Base-by-base conservation (phyloP, 257 asterid species). In the Gentiana macrophylla region DNA sequence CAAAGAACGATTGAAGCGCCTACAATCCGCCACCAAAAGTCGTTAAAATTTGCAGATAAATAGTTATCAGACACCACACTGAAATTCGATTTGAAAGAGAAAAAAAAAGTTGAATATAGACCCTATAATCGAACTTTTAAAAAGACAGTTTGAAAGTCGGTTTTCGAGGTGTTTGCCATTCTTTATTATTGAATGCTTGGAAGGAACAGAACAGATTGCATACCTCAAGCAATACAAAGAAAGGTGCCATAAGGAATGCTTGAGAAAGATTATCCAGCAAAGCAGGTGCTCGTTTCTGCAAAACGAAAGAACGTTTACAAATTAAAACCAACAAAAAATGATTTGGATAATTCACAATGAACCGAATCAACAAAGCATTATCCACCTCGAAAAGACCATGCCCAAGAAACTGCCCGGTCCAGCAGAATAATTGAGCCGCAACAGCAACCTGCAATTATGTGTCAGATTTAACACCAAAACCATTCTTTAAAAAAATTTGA, bases 221-320 rank as follows among this genome's bases (percentile, higher is more conserved):
- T 70, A 91, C 97, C 99, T 92, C 97, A 0, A 92, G 84, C 56
- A 92, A 68, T 32, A 92, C 97, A 68, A 88, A 92, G 74, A 74
- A 83, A 24, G 99, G 99, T 51, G 94, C 97, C 97, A 92, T 88
- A 32, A 92, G 89, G 64, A 92, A 81, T 33, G 99, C 97, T 67
- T 88, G 97, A 63, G 80, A 70, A 51, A 92, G 94, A 76, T 92
- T 92, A 86, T 88, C 95, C 64, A 92, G 54, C 12, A 92, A 75
- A n/a, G 99, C 97, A 50, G 99, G 99, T 6, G 99, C 99, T 49
- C 97, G 95, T 57, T 85, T 92, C 99, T 92, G 67, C 69, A 69
- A 56, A 66, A 62, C 37, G 10, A 38, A 48, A 50, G 6, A 45
- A 24, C 24, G 56, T 6, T 66, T 9, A 48, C 56, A 58, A 35